Evolutionary conservation across 2,329 filamentous ascomycete species (phyloP).

Genomic region (Colletotrichum nymphaeae): DNA sequence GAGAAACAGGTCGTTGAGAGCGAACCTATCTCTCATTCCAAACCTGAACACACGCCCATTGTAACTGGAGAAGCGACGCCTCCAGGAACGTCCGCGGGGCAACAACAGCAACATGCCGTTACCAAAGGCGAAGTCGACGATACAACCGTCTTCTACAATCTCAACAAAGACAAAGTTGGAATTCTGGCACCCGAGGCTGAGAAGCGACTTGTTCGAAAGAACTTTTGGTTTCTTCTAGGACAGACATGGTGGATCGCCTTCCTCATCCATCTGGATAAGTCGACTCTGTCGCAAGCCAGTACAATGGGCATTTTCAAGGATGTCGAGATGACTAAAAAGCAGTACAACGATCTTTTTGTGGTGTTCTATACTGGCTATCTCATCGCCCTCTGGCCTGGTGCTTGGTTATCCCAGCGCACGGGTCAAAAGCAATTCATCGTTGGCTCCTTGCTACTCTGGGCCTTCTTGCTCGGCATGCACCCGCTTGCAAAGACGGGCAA

Average conservation of each 20-base stretch:
- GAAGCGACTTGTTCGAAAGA: conserved; percentile 35
- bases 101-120: conserved; percentile 5
- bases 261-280: conserved; percentile 42
- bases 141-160: conserved; percentile 40
- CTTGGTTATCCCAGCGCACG: conserved; percentile 37
- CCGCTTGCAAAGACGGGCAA: conserved; percentile 38
- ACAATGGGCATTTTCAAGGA: conserved; percentile 43
- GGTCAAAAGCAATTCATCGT: conserved; percentile 41
- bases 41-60: neutral
- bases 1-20: no score
- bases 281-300: conserved; percentile 39
- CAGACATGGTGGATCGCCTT: conserved; percentile 37
- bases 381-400: conserved; percentile 40
- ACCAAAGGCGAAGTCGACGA: conserved; percentile 38
- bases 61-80: neutral
- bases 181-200: conserved; percentile 26
- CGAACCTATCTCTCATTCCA: neutral
- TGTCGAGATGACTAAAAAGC: conserved; percentile 37
- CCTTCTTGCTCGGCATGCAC: conserved; percentile 39
- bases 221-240: conserved; percentile 40
- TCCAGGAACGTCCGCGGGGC: neutral
- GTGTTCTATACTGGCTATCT: conserved; percentile 41
- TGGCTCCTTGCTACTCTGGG: conserved; percentile 39
- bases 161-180: conserved; percentile 35
- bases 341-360: conserved; percentile 40